Evolutionary conservation across 371 early-diverging fungal species (phyloP).

Genomic region (Mortierella sp.): DNA sequence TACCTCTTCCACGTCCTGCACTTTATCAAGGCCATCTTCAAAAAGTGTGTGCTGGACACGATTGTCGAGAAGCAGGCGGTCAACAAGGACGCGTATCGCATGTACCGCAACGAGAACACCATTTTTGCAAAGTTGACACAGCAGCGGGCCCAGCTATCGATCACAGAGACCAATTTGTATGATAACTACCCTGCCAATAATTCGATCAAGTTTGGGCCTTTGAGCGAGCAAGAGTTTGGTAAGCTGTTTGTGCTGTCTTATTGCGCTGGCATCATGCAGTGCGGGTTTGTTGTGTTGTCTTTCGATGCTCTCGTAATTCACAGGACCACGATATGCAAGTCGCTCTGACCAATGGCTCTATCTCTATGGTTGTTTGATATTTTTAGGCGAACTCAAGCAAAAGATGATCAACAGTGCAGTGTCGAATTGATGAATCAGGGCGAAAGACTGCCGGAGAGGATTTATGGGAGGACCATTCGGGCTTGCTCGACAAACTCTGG

Average conservation of each 20-base stretch:
- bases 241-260: slow-evolving; percentile 13
- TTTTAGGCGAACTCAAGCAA: slow-evolving; percentile 62
- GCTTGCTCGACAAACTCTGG: no score
- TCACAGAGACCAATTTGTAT: slow-evolving; percentile 77
- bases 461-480: neutral
- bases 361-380: slow-evolving; percentile 1
- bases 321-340: neutral
- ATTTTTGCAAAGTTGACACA: slow-evolving; percentile 82
- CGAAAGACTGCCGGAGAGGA: neutral
- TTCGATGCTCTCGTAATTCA: neutral
- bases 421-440: neutral
- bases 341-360: neutral
- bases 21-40: slow-evolving; percentile 89
- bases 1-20: slow-evolving; percentile 87
- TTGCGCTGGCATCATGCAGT: neutral
- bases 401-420: slow-evolving; percentile 62
- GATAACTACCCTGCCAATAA: slow-evolving; percentile 73
- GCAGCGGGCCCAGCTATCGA: slow-evolving; percentile 86
- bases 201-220: slow-evolving; percentile 69
- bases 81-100: slow-evolving; percentile 81
- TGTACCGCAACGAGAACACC: slow-evolving; percentile 78
- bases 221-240: slow-evolving; percentile 71
- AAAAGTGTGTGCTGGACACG: slow-evolving; percentile 77
- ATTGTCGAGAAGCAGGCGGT: slow-evolving; percentile 78
- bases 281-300: neutral